Base-by-base conservation (phyloP, 73 alveolate genomes). In the Loxodes magnus region DNA sequence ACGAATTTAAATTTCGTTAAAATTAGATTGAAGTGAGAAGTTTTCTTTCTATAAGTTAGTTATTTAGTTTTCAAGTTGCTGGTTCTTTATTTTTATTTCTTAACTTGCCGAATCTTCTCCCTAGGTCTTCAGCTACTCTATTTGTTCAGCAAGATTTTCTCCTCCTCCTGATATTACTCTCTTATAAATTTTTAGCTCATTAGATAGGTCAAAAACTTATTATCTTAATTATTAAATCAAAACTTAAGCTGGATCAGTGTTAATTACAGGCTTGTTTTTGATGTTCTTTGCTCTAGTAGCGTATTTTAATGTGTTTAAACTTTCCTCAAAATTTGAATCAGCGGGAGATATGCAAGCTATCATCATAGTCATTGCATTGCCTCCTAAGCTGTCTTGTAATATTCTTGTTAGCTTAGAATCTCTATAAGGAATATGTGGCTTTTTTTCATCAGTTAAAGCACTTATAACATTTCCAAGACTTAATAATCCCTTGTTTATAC, bases 351-450 rank as follows among this genome's bases (percentile, higher is more conserved):
- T 87, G 15, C 98, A 86, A 5, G 98, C 97, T 20, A 93, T 93
- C 97, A 93, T 86, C 5, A 78, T 77, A 19, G 96, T 93, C 22
- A 91, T 64, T 3, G 96, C 77, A 60, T 93, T 93, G 29, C 99
- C 99, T 10, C 97, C 96, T 12, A 93, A 68, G 10, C 96, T 79
- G 49, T 93, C 99, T 84, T 93, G 93, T 26, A 93, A 78, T 19
- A 93, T 93, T 67, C 99, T 72, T 4, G 99, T 93, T 42, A 93
- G 67, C 65, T 93, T 93, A 9, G 97, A 85, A 36, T 93, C 99
- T 66, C 99, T 60, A 70, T 84, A 93, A 12, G 99, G 99, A 36
- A 93, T 93, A 67, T 79, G 92, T 34, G 64, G 51, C 53, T 81
- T 77, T 30, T 69, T 74, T 62, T 88, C 79, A 26, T 81, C 96